phyloP scores from a whole-genome alignment of 176 grass and related monocot genomes.

The Puccinellia tenuiflora region DNA sequence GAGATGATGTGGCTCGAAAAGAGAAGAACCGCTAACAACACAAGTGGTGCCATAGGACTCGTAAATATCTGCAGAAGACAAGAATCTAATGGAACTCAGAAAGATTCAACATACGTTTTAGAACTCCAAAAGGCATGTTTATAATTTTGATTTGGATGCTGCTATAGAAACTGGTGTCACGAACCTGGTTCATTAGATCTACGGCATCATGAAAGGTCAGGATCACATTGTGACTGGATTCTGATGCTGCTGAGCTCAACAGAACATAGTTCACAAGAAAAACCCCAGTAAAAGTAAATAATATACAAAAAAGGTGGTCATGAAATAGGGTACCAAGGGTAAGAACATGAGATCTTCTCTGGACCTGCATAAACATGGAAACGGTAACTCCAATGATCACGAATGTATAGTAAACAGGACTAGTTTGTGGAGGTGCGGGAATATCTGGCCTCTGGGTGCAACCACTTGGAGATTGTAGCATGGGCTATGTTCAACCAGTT shows the following conservation, averaged over 20 bases:
- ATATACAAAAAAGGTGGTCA: constrained; percentile 72
- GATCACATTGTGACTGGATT: constrained; percentile 35
- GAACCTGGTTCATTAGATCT: constrained; percentile 69
- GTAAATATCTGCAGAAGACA: constrained; percentile 55
- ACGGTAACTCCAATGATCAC: neutral
- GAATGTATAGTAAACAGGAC: neutral
- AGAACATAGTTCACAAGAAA: constrained; percentile 83
- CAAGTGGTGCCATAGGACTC: constrained; percentile 50
- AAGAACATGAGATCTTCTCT: constrained; percentile 30
- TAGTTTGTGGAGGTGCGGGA: no score
- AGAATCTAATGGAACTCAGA: neutral
- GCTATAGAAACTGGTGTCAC: neutral
- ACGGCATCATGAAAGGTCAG: constrained; percentile 56
- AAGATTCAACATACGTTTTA: neutral
- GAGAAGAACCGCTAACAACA: constrained; percentile 69
- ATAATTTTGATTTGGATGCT: neutral
- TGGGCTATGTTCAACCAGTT: no score
- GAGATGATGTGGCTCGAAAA: constrained; percentile 69
- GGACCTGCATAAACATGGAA: constrained; percentile 40
- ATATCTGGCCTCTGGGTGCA: no score
- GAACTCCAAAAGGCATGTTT: neutral
- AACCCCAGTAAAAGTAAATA: constrained; percentile 78
- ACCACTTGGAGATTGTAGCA: no score
- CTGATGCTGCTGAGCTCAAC: constrained; percentile 61
- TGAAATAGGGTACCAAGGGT: constrained; percentile 55